These are phyloP conservation scores for Alternaria triticimaculans DNA, from an alignment of 2,329 filamentous ascomycete species.

Conservation along the genomic window DNA sequence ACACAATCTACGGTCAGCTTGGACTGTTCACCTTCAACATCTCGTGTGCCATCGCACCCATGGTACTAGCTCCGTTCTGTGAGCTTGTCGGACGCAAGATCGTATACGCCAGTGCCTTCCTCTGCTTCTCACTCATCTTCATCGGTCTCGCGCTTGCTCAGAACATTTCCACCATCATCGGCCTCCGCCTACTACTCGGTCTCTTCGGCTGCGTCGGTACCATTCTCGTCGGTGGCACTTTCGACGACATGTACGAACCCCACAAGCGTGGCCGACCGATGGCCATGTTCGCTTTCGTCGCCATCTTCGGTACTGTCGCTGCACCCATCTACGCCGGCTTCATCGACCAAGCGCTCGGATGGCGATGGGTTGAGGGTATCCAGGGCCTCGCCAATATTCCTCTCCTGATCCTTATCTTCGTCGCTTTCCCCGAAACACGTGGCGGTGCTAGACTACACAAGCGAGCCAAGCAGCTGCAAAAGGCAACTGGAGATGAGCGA, in stretches of 20 bases:
- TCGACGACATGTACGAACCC: constrained; percentile 39
- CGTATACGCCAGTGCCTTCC: constrained; percentile 32
- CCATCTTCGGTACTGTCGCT: constrained; percentile 55
- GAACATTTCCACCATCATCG: constrained; percentile 33
- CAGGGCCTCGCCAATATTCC: constrained; percentile 61
- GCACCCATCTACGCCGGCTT: constrained; percentile 63
- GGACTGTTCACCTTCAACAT: constrained; percentile 39
- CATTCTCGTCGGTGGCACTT: constrained; percentile 35
- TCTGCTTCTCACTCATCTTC: constrained; percentile 37
- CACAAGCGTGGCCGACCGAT: constrained; percentile 36
- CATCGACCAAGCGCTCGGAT: constrained; percentile 60
- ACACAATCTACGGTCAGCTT: constrained; percentile 30
- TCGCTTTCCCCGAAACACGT: constrained; percentile 54
- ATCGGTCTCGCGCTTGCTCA: constrained; percentile 35
- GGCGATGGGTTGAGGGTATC: constrained; percentile 62
- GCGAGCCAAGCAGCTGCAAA: constrained; percentile 57
- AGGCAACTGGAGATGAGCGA: constrained; percentile 57
- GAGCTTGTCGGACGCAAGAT: constrained; percentile 36
- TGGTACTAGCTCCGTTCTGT: constrained; percentile 36
- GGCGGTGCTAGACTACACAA: constrained; percentile 57
- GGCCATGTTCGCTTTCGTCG: constrained; percentile 39
- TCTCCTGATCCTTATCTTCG: constrained; percentile 53
- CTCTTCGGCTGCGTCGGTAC: constrained; percentile 39
- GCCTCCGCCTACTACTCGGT: constrained; percentile 34
- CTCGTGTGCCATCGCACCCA: constrained; percentile 34